Evolutionary conservation across 164 flowering plant species (phyloP).

Genomic region (Amborella trichopoda): DNA sequence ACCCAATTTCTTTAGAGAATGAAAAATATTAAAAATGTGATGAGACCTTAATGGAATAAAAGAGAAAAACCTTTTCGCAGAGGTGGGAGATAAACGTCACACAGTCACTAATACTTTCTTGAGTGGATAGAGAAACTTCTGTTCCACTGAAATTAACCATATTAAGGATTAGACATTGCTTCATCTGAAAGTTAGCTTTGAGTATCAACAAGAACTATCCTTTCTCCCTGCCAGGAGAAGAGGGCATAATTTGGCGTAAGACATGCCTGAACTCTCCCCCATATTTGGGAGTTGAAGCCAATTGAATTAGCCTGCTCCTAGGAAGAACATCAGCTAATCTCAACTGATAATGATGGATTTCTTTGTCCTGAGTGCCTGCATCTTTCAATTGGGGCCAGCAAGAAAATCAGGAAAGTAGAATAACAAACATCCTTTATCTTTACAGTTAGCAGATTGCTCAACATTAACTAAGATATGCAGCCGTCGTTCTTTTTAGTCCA

Average conservation of each 20-base stretch:
- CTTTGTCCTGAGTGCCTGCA: conserved; percentile 43
- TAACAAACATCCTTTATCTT: too few relatives aligned
- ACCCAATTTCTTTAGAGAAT: too few relatives aligned
- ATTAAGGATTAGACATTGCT: too few relatives aligned
- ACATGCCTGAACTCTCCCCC: conserved; percentile 52
- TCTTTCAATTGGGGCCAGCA: too few relatives aligned
- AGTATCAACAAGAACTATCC: too few relatives aligned
- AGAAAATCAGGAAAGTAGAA: too few relatives aligned
- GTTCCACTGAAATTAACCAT: conserved; percentile 52
- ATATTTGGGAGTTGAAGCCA: conserved; percentile 44
- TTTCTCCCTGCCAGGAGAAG: too few relatives aligned
- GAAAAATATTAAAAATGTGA: background rate
- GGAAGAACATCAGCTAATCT: conserved; percentile 32
- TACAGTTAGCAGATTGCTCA: too few relatives aligned
- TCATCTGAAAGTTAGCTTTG: too few relatives aligned
- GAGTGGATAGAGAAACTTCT: conserved; percentile 36
- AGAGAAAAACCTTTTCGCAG: conserved; percentile 36
- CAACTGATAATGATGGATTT: conserved; percentile 35
- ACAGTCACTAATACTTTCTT: conserved; percentile 22
- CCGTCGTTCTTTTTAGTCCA: too few relatives aligned
- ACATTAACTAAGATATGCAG: too few relatives aligned
- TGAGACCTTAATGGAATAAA: background rate
- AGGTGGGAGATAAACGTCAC: conserved; percentile 22
- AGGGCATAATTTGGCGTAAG: background rate
- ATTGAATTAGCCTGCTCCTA: conserved; percentile 31